Conservation (phyloP, 306 rosid genomes). For the Castanopsis chinensis region DNA sequence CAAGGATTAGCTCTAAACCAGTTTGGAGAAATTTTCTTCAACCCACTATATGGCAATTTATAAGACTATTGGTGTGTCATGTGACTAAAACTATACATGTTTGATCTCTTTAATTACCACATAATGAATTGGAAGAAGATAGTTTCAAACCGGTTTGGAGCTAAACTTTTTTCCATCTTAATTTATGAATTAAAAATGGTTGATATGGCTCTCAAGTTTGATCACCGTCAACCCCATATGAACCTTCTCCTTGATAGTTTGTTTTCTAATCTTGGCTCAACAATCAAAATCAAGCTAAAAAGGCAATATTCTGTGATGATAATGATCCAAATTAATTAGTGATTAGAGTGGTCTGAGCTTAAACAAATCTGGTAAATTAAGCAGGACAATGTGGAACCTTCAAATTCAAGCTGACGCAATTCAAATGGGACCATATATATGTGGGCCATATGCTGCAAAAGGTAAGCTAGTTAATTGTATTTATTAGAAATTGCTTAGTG, state of each 20-base stretch:
- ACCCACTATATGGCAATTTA: no score
- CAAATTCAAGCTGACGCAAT: background rate
- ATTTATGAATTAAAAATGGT: background rate
- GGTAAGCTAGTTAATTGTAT: background rate
- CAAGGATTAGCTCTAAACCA: no score
- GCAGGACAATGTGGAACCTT: background rate
- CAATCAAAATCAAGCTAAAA: background rate
- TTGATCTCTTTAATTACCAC: no score
- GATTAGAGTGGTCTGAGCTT: background rate
- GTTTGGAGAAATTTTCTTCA: no score
- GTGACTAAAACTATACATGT: no score
- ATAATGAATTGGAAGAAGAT: no score
- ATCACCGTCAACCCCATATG: no score
- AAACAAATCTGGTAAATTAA: no score
- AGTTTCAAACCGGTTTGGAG: no score
- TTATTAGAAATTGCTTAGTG: slow-evolving; percentile 30
- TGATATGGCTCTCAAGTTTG: background rate
- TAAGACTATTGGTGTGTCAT: no score
- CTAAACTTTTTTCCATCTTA: no score
- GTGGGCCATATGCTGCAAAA: background rate
- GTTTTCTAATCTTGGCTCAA: background rate
- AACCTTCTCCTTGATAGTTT: background rate
- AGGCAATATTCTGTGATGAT: background rate
- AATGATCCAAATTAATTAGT: background rate
- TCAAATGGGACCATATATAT: background rate